Base-by-base conservation (phyloP, 1,284 basidiomycete species). In the Peniophora sp. region DNA sequence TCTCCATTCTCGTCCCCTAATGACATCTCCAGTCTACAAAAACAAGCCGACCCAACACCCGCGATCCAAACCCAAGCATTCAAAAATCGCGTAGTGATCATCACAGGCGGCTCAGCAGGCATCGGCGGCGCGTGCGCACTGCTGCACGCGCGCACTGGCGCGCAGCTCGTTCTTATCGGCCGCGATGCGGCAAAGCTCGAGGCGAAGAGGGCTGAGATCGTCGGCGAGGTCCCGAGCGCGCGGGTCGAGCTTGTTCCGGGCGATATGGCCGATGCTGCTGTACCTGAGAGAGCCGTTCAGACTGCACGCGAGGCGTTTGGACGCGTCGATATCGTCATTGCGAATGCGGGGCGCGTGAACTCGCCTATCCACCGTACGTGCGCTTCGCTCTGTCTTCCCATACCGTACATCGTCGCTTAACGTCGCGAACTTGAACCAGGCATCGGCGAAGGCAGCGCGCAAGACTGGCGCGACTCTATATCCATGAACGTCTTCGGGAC, bases 21-120 rank as follows among this genome's bases (percentile, higher is more conserved):
- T n/a, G n/a, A n/a, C n/a, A n/a, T 32, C 27, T 6, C 27, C 27
- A 32, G 27, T 12, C 27, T 32, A 12, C 27, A 32, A 12, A 32
- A 32, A 32, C 27, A 32, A 12, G 27, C 27, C 27, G 27, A 32
- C 12, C 27, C 27, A 32, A 32, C 27, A 32, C 6, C 27, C 27
- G 27, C 12, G 27, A 32, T 32, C 27, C 6, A 32, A 12, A 32
- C 43, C 6, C 43, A 45, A 45, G 23, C 43, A 8, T 45, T 23
- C 43, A 45, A 45, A 23, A 36, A 35, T 11, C 35, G 51, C 43
- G 61, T 62, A 6, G 61, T 59, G 3, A 24, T 62, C 15, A 55
- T 62, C 47, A 55, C 59, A 14, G 61, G 61, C 5, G 58, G 54
- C 3, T 59, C 59, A 18, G 51, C 56, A 11, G 61, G 61, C 5